phyloP scores from a whole-genome alignment of 352 stramenopile species.

The Pythium chondricola region DNA sequence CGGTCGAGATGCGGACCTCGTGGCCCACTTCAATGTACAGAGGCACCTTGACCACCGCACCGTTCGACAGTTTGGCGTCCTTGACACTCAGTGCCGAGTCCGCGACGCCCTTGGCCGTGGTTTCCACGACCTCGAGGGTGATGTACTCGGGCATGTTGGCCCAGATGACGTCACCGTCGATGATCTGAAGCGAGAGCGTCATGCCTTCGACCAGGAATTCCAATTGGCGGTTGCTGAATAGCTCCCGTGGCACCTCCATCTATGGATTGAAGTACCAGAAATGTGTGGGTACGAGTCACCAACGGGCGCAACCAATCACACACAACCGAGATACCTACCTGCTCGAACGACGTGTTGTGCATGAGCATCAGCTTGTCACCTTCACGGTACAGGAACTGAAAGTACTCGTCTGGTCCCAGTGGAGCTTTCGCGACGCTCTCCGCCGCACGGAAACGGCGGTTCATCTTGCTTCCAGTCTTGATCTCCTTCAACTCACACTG shows the following conservation, averaged over 20 bases:
- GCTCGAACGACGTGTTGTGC: constrained; percentile 74
- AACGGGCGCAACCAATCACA: no score
- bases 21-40: constrained; percentile 80
- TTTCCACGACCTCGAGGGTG: constrained; percentile 72
- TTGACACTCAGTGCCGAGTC: constrained; percentile 77
- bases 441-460: constrained; percentile 71
- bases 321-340: constrained; percentile 29
- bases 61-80: constrained; percentile 76
- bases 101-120: constrained; percentile 67
- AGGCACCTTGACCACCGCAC: constrained; percentile 72
- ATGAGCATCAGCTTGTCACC: constrained; percentile 78
- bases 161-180: constrained; percentile 80
- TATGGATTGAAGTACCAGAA: constrained; percentile 11
- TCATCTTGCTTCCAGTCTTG: constrained; percentile 81
- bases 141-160: constrained; percentile 83
- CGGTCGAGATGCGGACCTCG: constrained; percentile 61
- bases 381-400: constrained; percentile 81
- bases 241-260: constrained; percentile 63
- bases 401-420: constrained; percentile 60
- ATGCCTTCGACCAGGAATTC: constrained; percentile 77
- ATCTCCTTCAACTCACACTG: constrained; percentile 85
- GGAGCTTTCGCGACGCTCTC: constrained; percentile 78
- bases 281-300: background rate
- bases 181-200: constrained; percentile 77
- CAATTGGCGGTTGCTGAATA: constrained; percentile 70